phyloP scores from a whole-genome alignment of 2,329 filamentous ascomycete genomes.

The Pseudogymnoascus sp. region DNA sequence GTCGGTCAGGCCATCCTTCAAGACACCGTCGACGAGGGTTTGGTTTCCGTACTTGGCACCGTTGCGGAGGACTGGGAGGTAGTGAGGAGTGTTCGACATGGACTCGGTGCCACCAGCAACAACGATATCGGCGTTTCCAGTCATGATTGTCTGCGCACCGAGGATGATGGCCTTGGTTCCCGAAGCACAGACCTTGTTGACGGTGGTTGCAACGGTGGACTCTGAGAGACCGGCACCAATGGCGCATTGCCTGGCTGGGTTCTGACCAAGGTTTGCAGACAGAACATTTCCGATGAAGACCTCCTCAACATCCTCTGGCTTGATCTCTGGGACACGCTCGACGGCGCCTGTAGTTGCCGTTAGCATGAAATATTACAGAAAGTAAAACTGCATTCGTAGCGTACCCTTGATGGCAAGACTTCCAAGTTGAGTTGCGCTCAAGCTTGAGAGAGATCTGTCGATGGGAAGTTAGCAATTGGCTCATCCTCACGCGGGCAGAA shows the following conservation, averaged over 20 bases:
- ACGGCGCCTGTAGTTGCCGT: slow-evolving; percentile 52
- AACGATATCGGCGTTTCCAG: slow-evolving; percentile 84
- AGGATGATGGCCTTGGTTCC: slow-evolving; percentile 90
- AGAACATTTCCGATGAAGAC: slow-evolving; percentile 98
- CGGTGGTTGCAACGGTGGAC: slow-evolving; percentile 74
- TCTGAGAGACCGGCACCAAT: slow-evolving; percentile 79
- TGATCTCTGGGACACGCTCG: slow-evolving; percentile 76
- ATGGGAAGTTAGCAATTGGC: slow-evolving; percentile 13
- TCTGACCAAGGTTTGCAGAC: slow-evolving; percentile 91
- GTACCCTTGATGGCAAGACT: slow-evolving; percentile 86
- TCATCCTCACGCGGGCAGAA: slow-evolving; percentile 39
- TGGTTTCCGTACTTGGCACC: slow-evolving; percentile 94
- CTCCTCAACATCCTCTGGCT: slow-evolving; percentile 84
- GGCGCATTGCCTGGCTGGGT: slow-evolving; percentile 89
- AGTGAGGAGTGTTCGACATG: slow-evolving; percentile 98
- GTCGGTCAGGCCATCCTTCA: slow-evolving; percentile 91
- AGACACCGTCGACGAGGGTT: slow-evolving; percentile 77
- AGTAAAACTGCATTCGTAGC: background rate
- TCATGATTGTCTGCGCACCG: slow-evolving; percentile 94
- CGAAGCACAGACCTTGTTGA: slow-evolving; percentile 99
- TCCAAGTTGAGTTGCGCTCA: slow-evolving; percentile 80
- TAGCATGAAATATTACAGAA: slow-evolving; percentile 11
- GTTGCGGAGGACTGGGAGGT: slow-evolving; percentile 76
- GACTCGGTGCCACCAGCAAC: slow-evolving; percentile 94
- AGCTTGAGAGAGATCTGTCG: slow-evolving; percentile 72